Conservation (phyloP, 2,329 filamentous ascomycete species). For the Fusarium concolor region DNA sequence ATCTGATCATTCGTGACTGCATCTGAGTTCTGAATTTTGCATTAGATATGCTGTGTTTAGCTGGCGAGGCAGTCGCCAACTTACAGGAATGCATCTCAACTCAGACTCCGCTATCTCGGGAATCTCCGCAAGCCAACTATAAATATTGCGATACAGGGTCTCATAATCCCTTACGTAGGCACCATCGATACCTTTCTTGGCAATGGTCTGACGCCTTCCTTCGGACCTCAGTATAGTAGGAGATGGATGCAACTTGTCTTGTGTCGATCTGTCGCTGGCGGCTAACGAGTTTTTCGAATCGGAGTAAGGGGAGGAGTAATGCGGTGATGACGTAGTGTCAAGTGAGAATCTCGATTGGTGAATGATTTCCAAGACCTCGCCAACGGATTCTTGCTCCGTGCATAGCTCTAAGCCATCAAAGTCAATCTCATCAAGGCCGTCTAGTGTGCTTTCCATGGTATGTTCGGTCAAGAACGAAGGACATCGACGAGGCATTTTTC, state of each 20-base stretch:
- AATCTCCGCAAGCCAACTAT: neutral
- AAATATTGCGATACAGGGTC: neutral
- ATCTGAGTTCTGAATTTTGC: accelerated
- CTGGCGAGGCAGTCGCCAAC: accelerated
- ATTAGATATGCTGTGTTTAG: neutral
- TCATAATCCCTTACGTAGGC: accelerated
- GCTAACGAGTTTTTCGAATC: neutral
- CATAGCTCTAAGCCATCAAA: neutral
- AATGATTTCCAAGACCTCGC: neutral
- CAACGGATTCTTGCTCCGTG: neutral
- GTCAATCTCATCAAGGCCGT: neutral
- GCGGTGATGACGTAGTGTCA: neutral
- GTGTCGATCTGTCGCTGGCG: neutral
- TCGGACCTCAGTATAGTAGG: accelerated
- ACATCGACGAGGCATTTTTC: neutral
- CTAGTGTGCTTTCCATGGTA: neutral
- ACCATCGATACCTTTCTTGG: neutral
- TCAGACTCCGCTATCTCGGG: neutral
- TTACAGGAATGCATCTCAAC: neutral
- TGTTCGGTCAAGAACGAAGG: accelerated
- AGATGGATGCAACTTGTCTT: neutral
- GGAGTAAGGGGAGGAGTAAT: accelerated
- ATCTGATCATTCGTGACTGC: neutral
- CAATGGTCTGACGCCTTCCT: accelerated
- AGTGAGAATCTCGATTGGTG: neutral